A percentile compares a stretch with the other conserved stretches of the same genome.
Conservation (phyloP, 1,284 basidiomycete species). For the Ceratobasidium sp. region DNA sequence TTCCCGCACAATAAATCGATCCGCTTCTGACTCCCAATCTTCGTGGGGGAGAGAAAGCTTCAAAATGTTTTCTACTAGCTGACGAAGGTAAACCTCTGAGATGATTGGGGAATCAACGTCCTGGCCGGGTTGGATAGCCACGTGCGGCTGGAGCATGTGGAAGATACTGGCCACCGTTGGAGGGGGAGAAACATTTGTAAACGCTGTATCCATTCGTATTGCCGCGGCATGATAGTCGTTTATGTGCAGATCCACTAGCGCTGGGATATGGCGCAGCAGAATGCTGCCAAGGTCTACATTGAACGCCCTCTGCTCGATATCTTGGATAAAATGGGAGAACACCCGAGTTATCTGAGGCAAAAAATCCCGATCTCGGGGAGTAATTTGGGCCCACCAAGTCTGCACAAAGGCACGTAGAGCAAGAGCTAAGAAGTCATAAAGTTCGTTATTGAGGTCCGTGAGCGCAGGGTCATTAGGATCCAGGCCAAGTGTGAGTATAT, state of each 20-base stretch:
- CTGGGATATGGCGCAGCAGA: constrained; percentile 68
- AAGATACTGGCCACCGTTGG: constrained; percentile 65
- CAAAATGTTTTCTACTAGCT: constrained; percentile 76
- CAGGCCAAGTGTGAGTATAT: constrained; percentile 58
- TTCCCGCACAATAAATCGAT: constrained; percentile 80
- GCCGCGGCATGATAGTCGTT: constrained; percentile 75
- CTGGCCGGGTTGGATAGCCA: constrained; percentile 74
- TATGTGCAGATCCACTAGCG: constrained; percentile 75
- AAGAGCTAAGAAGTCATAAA: constrained; percentile 81
- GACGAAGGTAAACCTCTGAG: constrained; percentile 80
- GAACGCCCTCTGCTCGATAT: constrained; percentile 66
- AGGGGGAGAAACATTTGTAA: constrained; percentile 58
- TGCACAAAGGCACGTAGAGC: constrained; percentile 77
- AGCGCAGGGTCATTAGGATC: constrained; percentile 52
- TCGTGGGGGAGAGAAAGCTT: constrained; percentile 72
- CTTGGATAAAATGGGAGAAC: constrained; percentile 66
- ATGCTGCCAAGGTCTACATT: constrained; percentile 68
- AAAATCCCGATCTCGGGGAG: constrained; percentile 82
- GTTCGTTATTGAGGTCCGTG: constrained; percentile 70
- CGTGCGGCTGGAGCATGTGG: constrained; percentile 80
- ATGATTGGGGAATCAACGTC: constrained; percentile 43
- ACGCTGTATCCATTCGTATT: constrained; percentile 70
- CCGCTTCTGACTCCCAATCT: constrained; percentile 74
- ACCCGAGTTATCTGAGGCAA: constrained; percentile 74
- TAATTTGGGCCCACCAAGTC: constrained; percentile 84